phyloP scores from a whole-genome alignment of 352 stramenopile genomes.

The Globisporangium mamillatum region DNA sequence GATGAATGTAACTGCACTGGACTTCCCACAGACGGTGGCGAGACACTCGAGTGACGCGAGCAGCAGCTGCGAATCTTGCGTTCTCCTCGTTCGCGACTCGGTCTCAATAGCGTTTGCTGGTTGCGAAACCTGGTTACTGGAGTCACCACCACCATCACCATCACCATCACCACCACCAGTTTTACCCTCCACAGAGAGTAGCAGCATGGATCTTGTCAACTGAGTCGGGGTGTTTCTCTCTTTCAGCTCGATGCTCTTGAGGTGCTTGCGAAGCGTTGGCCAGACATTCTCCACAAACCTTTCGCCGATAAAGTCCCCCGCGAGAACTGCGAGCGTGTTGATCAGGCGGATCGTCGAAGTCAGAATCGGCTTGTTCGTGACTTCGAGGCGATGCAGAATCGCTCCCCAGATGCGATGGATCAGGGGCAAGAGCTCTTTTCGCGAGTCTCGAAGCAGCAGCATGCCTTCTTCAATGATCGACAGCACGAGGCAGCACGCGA shows the following conservation, averaged over 20 bases:
- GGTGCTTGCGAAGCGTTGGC: slow-evolving; percentile 46
- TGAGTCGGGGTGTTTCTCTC: slow-evolving; percentile 20
- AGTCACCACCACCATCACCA: not conserved
- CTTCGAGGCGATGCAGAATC: slow-evolving; percentile 53
- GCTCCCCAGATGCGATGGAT: slow-evolving; percentile 75
- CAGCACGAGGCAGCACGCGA: slow-evolving; percentile 73
- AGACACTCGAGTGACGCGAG: slow-evolving; percentile 60
- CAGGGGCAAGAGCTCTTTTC: slow-evolving; percentile 64
- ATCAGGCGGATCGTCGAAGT: slow-evolving; percentile 52
- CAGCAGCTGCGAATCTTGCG: slow-evolving; percentile 55
- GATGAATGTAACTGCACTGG: slow-evolving; percentile 45
- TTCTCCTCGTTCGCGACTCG: slow-evolving; percentile 27
- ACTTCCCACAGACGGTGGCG: slow-evolving; percentile 39
- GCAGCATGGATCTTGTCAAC: slow-evolving; percentile 66
- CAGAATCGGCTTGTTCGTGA: slow-evolving; percentile 63
- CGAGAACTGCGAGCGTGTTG: slow-evolving; percentile 43
- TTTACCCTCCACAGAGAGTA: slow-evolving; percentile 23
- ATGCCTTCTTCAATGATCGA: slow-evolving; percentile 66
- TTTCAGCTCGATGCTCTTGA: slow-evolving; percentile 40
- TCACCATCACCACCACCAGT: too few relatives aligned
- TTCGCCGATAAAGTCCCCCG: slow-evolving; percentile 77
- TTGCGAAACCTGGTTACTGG: not conserved
- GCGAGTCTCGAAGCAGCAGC: slow-evolving; percentile 35
- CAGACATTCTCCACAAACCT: slow-evolving; percentile 81
- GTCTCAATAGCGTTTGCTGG: not conserved